Evolutionary conservation across 169 alveolate genomes (phyloP), one percentile per base, ranked within the genome.

Genomic region (Cryptosporidium ubiquitum): DNA sequence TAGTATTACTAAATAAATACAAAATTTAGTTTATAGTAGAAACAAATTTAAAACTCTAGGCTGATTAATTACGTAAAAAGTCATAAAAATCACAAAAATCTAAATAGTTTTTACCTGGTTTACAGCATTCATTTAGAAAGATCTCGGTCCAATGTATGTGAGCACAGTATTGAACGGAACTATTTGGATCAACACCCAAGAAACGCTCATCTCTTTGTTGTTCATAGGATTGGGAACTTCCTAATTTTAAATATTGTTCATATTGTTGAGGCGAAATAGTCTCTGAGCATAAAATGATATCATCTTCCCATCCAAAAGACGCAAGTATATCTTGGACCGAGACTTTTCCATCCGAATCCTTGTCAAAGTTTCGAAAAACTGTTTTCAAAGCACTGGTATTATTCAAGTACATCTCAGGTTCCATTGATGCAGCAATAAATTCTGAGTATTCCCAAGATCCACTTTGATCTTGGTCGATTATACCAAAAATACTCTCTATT

Each of bases 131-230:
- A 40, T 58, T 79, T 61, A 79, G 89, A 26, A 79, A 79, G 33
- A 79, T 79, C 55, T 79, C 89, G 16, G 89, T 79, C 89, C 89
- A 79, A 31, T 79, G 89, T 26, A 79, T 79, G 55, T 79, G 89
- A 42, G 89, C 89, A 79, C 89, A 79, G 39, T 79, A 79, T 49
- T 79, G 89, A 20, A 79, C 69, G 14, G 73, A 61, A 26, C 10
- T 64, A 26, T 29, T 52, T n/a, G 58, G 49, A 44, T 42, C 57
- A 18, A n/a, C 60, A 4, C 58, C 71, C 33, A 73, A 29, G 47
- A 73, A 73, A 2, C 58, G 49, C 2, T 52, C 70, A 20, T 33
- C 70, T 18, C 57, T 73, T 52, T 55, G 55, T 20, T 31, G 58
- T 0, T 55, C 68, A 31, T 33, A 55, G 20, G 86, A 31, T 20